Conservation (phyloP, 2,329 filamentous ascomycete species). For the Exophiala sp. region DNA sequence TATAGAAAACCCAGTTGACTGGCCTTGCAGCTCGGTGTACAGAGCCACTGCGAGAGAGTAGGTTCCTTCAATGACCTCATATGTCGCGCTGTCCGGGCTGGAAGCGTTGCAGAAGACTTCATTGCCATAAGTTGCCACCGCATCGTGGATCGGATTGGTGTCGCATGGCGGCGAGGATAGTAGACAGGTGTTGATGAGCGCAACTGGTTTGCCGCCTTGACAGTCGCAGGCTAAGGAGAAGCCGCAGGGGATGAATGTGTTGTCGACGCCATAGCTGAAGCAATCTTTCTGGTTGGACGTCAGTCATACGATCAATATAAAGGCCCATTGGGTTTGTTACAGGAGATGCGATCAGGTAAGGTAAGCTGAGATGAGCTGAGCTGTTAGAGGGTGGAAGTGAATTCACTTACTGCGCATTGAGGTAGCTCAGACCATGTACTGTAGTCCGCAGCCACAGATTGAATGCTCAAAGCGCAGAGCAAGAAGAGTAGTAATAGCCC, state of each 20-base stretch:
- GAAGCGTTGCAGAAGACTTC: neutral
- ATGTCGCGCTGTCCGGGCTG: neutral
- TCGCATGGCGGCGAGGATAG: neutral
- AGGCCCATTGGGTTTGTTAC: too few relatives aligned
- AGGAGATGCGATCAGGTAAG: neutral
- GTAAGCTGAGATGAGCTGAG: neutral
- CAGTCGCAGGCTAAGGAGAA: neutral
- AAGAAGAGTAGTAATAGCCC: neutral
- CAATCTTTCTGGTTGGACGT: neutral
- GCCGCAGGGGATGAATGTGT: neutral
- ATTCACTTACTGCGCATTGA: neutral
- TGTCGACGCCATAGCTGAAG: neutral
- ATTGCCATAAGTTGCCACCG: neutral
- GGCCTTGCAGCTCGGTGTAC: neutral
- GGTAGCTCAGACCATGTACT: neutral
- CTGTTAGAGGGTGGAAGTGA: neutral
- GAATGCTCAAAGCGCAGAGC: neutral
- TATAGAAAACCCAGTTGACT: neutral
- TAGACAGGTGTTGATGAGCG: neutral
- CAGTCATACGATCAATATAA: neutral
- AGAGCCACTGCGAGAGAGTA: neutral
- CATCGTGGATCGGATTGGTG: neutral
- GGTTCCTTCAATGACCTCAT: neutral
- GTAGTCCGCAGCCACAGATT: neutral
- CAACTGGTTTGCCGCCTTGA: neutral